Evolutionary conservation across 2,329 filamentous ascomycete species (phyloP), one percentile per base, ranked within the genome.

Genomic region (Chalaropsis thielavioides): DNA sequence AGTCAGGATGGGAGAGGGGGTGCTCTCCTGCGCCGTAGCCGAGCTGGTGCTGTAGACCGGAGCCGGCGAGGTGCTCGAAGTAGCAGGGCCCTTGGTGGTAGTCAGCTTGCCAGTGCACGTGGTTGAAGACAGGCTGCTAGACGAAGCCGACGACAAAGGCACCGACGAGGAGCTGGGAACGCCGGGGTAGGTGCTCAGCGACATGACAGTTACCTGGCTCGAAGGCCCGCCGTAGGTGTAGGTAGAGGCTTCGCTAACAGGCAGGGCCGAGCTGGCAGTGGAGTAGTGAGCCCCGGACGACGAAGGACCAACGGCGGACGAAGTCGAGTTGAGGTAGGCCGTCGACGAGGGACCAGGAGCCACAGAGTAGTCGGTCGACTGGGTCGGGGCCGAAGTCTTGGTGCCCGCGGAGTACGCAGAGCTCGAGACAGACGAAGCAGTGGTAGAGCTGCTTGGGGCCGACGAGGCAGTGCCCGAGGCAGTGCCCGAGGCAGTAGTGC

Each of bases 1-100:
- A 10, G 65, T 61, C 35, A 66, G 44, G 17, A 66, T 40, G 22
- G 62, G 65, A 31, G 62, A 66, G 13, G 65, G 62, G 17, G 65
- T 66, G 19, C 51, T 54, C 56, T 63, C 22, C 24, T 43, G n/a
- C 7, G 13, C 44, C 40, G 38, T 46, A 22, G 43, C 27, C 49
- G 49, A 64, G n/a, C 24, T 41, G 49, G 59, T 24, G 35, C 27
- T 38, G 43, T 59, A 22, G 41, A 51, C 41, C 19, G 59, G 40
- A 27, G 19, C 51, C 17, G 61, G 60, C 27, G 61, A 62, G 61
- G 15, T 19, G 24, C 24, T 56, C 46, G 22, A 41, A 27, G 59
- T 22, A 27, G 13, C 22, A 15, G 19, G 46, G 59, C 51, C 22
- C 24, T 44, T 31, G 24, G 40, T 49, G 41, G 40, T 64, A 13